Evolutionary conservation across 2,329 filamentous ascomycete species (phyloP).

Genomic region (Sphaerulina populicola): DNA sequence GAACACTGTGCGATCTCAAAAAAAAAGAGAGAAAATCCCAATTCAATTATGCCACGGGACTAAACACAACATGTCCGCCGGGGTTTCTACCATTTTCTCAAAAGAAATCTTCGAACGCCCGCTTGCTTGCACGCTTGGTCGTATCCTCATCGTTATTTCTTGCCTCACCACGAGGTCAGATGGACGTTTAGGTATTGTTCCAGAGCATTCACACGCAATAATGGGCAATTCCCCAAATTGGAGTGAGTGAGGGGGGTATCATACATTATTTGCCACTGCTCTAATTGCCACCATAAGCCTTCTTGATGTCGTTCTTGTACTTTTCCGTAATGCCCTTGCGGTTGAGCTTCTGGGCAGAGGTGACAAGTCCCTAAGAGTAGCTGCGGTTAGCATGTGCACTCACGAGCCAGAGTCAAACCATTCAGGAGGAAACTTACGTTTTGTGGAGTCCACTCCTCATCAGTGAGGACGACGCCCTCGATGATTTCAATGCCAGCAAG

Average conservation of each 20-base stretch:
- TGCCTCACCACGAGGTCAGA: too few species aligned
- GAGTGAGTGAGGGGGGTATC: not conserved
- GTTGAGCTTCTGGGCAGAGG: slow-evolving; percentile 48
- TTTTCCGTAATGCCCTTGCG: slow-evolving; percentile 44
- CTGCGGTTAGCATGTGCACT: slow-evolving; percentile 9
- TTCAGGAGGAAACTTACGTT: slow-evolving; percentile 52
- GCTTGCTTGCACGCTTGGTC: too few species aligned
- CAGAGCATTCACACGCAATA: too few species aligned
- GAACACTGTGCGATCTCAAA: too few species aligned
- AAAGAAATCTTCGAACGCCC: too few species aligned
- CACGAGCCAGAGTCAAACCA: slow-evolving; percentile 9
- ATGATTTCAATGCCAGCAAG: slow-evolving; percentile 66
- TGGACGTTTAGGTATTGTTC: too few species aligned
- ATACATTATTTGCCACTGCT: not conserved
- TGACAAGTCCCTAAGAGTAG: slow-evolving; percentile 39
- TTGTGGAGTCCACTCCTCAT: slow-evolving; percentile 80
- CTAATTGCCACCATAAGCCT: slow-evolving; percentile 35
- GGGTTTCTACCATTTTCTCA: too few species aligned
- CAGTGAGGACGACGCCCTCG: slow-evolving; percentile 65
- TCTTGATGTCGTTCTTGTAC: slow-evolving; percentile 45
- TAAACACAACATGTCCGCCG: too few species aligned
- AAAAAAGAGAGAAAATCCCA: too few species aligned
- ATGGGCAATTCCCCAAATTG: too few species aligned
- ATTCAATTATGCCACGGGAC: too few species aligned
- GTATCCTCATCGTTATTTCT: too few species aligned